A percentile compares a stretch with the other conserved stretches of the same genome.
phyloP scores from a whole-genome alignment of 768 basidiomycete genomes.

The Boletus sp. region DNA sequence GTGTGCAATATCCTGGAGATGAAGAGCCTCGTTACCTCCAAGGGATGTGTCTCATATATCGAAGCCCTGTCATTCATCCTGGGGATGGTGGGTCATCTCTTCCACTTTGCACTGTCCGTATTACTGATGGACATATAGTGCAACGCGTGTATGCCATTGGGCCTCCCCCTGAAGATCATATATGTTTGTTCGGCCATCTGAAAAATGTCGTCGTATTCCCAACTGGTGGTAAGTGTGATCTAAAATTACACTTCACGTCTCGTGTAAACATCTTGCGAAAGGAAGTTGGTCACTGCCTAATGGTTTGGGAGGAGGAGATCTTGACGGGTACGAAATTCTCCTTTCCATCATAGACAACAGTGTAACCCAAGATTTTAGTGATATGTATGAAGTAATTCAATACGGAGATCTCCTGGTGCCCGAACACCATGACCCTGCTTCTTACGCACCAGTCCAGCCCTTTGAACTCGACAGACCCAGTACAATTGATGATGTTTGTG shows the following conservation, averaged over 20 bases:
- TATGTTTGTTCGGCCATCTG: constrained; percentile 57
- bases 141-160: constrained; percentile 72
- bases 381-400: constrained; percentile 60
- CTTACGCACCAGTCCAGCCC: constrained; percentile 42
- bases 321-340: constrained; percentile 57
- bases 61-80: constrained; percentile 73
- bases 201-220: constrained; percentile 74
- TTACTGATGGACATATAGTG: constrained; percentile 37
- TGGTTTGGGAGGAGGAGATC: constrained; percentile 69
- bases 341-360: background rate
- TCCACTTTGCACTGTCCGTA: background rate
- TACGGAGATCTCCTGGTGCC: constrained; percentile 54
- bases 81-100: constrained; percentile 55
- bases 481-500: constrained; percentile 66
- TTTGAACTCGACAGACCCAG: constrained; percentile 44
- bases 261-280: constrained; percentile 21
- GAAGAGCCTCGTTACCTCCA: constrained; percentile 51
- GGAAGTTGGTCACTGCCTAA: constrained; percentile 64
- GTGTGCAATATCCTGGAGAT: constrained; percentile 52
- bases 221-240: constrained; percentile 45
- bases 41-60: constrained; percentile 60
- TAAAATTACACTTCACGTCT: background rate
- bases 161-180: constrained; percentile 51
- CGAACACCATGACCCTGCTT: constrained; percentile 46
- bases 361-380: constrained; percentile 37